These are phyloP conservation scores for Populus alba DNA, from an alignment of 345 rosid species.

Conservation along the genomic window DNA sequence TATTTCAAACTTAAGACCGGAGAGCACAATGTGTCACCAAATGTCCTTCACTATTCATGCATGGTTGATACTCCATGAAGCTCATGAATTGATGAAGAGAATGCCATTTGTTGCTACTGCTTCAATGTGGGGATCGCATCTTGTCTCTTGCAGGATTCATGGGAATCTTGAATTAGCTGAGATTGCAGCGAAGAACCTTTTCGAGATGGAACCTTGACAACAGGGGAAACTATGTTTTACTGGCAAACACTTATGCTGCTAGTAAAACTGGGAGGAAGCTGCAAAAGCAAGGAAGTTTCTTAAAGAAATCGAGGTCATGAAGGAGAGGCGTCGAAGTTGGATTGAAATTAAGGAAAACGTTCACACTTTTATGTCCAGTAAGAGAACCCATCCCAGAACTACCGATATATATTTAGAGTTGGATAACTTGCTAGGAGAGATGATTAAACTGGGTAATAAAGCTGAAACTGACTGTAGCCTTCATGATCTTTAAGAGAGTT, in stretches of 20 bases:
- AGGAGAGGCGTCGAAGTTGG: slow-evolving; percentile 80
- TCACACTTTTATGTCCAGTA: slow-evolving; percentile 62
- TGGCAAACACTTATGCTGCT: slow-evolving; percentile 64
- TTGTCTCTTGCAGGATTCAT: slow-evolving; percentile 63
- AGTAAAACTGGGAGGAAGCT: slow-evolving; percentile 60
- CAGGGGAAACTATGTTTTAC: slow-evolving; percentile 69
- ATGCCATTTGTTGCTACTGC: slow-evolving; percentile 69
- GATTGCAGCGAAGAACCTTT: slow-evolving; percentile 62
- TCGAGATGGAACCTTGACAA: slow-evolving; percentile 66
- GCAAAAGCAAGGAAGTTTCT: slow-evolving; percentile 56
- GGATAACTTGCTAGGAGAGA: slow-evolving; percentile 45
- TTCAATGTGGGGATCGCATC: slow-evolving; percentile 82
- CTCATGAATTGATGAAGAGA: slow-evolving; percentile 48
- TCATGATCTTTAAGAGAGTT: slow-evolving; percentile 54
- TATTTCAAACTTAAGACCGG: slow-evolving; percentile 59
- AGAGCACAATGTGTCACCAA: slow-evolving; percentile 46
- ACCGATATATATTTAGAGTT: slow-evolving; percentile 47
- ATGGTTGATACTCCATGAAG: slow-evolving; percentile 52
- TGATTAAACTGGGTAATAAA: slow-evolving; percentile 51
- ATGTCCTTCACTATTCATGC: slow-evolving; percentile 72
- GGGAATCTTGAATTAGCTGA: slow-evolving; percentile 63
- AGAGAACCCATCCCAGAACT: slow-evolving; percentile 54
- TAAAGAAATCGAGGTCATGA: slow-evolving; percentile 50
- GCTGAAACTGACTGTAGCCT: slow-evolving; percentile 45
- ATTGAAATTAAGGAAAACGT: slow-evolving; percentile 63